Percentiles rank a stretch among this genome's conserved stretches.
Conservation (phyloP, 225 moss, liverwort and hornwort genomes). For the Lunularia cruciata region DNA sequence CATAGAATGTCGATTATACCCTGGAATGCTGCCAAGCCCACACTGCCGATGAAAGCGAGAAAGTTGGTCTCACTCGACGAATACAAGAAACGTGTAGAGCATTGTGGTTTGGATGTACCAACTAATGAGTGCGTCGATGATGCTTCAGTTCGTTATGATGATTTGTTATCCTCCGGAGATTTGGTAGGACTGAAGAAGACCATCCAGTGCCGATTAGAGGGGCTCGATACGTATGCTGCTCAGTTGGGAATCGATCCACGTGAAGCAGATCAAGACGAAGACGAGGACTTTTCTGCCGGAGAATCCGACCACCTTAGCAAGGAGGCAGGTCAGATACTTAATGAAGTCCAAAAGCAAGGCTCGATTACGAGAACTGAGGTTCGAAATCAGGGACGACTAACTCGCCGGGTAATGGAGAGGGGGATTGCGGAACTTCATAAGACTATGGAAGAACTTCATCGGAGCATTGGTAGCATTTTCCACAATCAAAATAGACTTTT, state of each 20-base stretch:
- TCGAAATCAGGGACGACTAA: background rate
- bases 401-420: background rate
- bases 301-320: background rate
- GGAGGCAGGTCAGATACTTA: background rate
- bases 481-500: conserved; percentile 3
- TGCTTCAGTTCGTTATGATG: background rate
- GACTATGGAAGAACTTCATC: background rate
- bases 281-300: background rate
- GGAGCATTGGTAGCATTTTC: background rate
- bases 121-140: conserved; percentile 2
- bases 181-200: background rate
- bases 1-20: conserved; percentile 19
- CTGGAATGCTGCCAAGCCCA: conserved; percentile 1
- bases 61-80: background rate
- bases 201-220: too few species aligned
- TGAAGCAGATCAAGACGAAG: background rate
- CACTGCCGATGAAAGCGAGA: conserved; percentile 1
- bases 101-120: background rate
- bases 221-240: background rate
- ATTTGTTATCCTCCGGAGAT: background rate
- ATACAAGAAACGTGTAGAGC: conserved; percentile 2
- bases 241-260: background rate
- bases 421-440: background rate
- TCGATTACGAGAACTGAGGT: background rate
- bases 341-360: background rate